Evolutionary conservation across 1,284 basidiomycete species (phyloP), one percentile per base, ranked within the genome.

Genomic region (Mrakiaceae sp.): DNA sequence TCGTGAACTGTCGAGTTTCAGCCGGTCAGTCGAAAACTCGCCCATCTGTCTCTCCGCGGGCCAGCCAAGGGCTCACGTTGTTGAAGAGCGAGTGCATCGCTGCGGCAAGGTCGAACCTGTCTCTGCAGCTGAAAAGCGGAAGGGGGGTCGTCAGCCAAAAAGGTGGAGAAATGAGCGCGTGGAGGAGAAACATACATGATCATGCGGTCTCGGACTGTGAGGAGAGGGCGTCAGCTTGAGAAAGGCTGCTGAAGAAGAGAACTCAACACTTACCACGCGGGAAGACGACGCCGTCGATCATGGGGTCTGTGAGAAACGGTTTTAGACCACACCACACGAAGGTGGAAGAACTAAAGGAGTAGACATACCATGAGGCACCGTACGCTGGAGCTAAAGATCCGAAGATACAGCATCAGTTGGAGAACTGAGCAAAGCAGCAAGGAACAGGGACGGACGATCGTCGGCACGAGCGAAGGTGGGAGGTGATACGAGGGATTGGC

Each of bases 401-500:
- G 27, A 27, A 27, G 27, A 27, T 27, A 27, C 27, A 27, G 27
- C 27, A 27, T 27, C 27, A 27, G 27, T 2, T 1, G 27, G 27
- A 27, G 2, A 27, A 27, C 2, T 27, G 27, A 27, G 27, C 27
- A 27, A 27, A 27, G 27, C 27, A 27, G 27, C 27, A 27, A 27
- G 27, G 27, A 27, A 27, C 27, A 27, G 27, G 27, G 27, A 27
- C 27, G 27, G 27, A 27, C 27, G 27, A 54, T 42, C 6, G 63
- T 64, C 39, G 63, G 63, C 4, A 64, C 63, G 9, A 64, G 59
- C 7, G 63, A 64, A 9, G 63, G 63, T 12, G 63, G 63, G 16
- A 64, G 52, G 12, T 64, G 63, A 16, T 64, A 64, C 4, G 52
- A 53, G 11, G 63, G 63, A 43, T 64, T 64, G 46, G 56, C 53